Evolutionary conservation across 495 filamentous ascomycete species (phyloP).

Genomic region (Podospora bellae-mahoneyi): DNA sequence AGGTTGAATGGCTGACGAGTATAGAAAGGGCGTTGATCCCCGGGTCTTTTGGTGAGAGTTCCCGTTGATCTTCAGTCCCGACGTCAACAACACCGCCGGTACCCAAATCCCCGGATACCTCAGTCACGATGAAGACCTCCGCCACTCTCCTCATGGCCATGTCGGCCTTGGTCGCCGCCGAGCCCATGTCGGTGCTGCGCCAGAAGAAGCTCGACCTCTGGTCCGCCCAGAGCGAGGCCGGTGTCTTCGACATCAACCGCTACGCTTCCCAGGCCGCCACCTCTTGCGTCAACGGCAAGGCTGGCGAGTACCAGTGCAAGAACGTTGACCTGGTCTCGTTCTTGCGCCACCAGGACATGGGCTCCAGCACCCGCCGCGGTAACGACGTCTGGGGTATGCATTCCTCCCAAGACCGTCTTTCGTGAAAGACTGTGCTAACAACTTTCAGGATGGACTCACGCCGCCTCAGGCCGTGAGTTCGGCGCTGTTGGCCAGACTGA

Average conservation of each 20-base stretch:
- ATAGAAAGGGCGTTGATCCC: no score
- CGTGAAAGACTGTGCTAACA: no score
- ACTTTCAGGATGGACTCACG: slow-evolving; percentile 38
- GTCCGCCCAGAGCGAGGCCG: slow-evolving; percentile 5
- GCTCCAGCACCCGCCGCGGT: slow-evolving; percentile 38
- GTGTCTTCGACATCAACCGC: slow-evolving; percentile 35
- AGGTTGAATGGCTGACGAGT: no score
- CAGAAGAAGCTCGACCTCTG: slow-evolving; percentile 13
- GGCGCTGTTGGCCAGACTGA: slow-evolving; percentile 50
- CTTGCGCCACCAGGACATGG: slow-evolving; percentile 47
- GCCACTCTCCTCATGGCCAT: slow-evolving; percentile 27
- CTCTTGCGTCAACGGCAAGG: slow-evolving; percentile 45
- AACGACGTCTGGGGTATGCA: slow-evolving; percentile 40
- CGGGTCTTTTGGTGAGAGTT: background rate
- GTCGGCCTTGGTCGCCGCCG: slow-evolving; percentile 2
- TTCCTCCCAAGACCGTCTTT: no score
- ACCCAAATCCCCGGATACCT: no score
- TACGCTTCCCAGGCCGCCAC: slow-evolving; percentile 28
- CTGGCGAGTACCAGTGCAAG: slow-evolving; percentile 51
- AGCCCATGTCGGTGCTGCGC: slow-evolving; percentile 16
- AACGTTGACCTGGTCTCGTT: slow-evolving; percentile 55
- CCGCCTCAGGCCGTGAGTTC: slow-evolving; percentile 43
- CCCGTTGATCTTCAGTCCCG: background rate
- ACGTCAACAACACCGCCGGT: background rate
- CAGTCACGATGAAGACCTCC: slow-evolving; percentile 10